Percentiles rank a stretch among this genome's conserved stretches.
These are phyloP conservation scores for Quercus ilex DNA, from an alignment of 306 rosid genomes.

Conservation along the genomic window DNA sequence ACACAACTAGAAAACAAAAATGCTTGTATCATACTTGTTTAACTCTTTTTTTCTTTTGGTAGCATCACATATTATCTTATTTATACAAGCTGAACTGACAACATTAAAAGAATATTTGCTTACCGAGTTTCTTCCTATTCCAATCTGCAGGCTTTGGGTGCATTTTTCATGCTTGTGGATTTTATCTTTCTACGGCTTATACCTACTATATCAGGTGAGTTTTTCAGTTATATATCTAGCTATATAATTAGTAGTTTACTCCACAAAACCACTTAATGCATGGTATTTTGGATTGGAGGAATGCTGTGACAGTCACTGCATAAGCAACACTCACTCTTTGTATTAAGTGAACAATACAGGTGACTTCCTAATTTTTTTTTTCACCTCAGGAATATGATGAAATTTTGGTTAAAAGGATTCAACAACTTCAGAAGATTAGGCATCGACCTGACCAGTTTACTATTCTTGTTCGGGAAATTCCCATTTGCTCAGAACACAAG, in stretches of 20 bases:
- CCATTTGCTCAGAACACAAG: slow-evolving; percentile 65
- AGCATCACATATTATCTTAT: background rate
- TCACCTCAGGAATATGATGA: slow-evolving; percentile 71
- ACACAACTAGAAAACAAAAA: background rate
- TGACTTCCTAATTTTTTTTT: slow-evolving; percentile 20
- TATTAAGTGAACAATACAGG: slow-evolving; percentile 17
- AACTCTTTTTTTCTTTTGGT: background rate
- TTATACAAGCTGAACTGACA: background rate
- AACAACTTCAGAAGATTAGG: slow-evolving; percentile 51
- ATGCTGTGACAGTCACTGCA: background rate
- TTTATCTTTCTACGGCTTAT: slow-evolving; percentile 76
- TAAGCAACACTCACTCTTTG: background rate
- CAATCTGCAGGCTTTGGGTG: slow-evolving; percentile 82
- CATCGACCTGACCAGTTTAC: slow-evolving; percentile 79
- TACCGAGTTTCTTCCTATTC: slow-evolving; percentile 23
- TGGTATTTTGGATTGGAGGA: background rate
- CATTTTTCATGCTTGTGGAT: slow-evolving; percentile 79
- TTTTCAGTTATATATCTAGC: slow-evolving; percentile 17
- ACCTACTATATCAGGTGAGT: slow-evolving; percentile 70
- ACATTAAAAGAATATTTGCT: background rate
- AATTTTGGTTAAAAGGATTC: slow-evolving; percentile 60
- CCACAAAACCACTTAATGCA: background rate
- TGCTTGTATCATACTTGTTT: background rate
- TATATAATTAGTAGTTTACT: background rate
- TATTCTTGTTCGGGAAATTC: slow-evolving; percentile 74